These are phyloP conservation scores for Fusarium brachygibbosum DNA, from an alignment of 2,329 filamentous ascomycete genomes.

Conservation along the genomic window DNA sequence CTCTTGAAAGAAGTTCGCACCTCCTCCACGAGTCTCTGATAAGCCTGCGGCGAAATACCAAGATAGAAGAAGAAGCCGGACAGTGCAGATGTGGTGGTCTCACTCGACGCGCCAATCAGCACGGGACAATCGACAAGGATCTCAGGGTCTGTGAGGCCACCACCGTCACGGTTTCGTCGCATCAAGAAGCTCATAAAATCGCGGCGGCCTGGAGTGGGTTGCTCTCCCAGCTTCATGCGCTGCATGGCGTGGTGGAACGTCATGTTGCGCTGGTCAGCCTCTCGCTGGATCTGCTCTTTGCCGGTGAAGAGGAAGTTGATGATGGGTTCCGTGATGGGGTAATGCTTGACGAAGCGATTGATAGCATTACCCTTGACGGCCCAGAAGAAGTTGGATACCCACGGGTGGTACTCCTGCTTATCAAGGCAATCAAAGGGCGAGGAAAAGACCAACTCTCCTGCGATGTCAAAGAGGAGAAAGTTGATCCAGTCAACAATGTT, in stretches of 20 bases:
- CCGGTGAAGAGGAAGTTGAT: neutral
- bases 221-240: slow-evolving; percentile 2
- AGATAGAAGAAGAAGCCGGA: slow-evolving; percentile 1
- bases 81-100: slow-evolving; percentile 3
- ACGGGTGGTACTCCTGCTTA: slow-evolving; percentile 3
- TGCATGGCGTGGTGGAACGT: slow-evolving; percentile 3
- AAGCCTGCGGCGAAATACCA: neutral
- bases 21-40: neutral
- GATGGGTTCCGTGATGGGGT: neutral
- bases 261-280: slow-evolving; percentile 6
- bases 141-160: neutral
- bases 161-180: neutral
- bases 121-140: neutral
- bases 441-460: neutral
- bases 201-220: neutral
- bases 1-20: neutral
- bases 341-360: neutral
- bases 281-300: neutral
- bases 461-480: neutral
- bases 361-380: neutral
- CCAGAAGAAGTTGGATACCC: neutral
- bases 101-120: neutral
- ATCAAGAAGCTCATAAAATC: slow-evolving; percentile 11
- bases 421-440: neutral
- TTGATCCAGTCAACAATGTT: slow-evolving; percentile 5